Base-by-base conservation (phyloP, 139 green algal species). In the Pseudopediastrum boryanum region DNA sequence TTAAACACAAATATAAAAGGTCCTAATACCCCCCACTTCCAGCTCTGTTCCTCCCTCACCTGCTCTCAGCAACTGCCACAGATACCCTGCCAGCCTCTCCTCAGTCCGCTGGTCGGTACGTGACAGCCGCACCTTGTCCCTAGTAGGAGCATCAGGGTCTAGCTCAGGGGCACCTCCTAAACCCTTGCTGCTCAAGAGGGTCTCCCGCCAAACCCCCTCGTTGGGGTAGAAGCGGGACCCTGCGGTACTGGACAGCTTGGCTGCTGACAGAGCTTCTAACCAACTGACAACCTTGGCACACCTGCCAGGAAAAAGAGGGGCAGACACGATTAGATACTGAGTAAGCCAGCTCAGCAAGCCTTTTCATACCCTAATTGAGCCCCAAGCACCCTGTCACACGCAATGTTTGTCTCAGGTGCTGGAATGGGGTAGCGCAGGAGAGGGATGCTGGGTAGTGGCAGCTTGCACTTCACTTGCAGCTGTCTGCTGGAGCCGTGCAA, bases 121-220 rank as follows among this genome's bases (percentile, higher is more conserved):
- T 43, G 86, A 64, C 64, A 94, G 79, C 74, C 35, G 54, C 48
- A 64, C 35, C 38, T 58, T 80, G 61, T 70, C 61, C 35, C 90
- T 83, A 5, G 71, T 82, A 44, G 90, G 85, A 1, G 90, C 90
- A 74, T 96, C 92, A 1, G 92, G 92, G 78, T 96, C 92, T n/a
- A 96, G 87, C 80, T 95, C 87, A 0, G 78, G 71, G 43, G 88
- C 41, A 41, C 63, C 13, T 36, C 52, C 21, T 51, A 61, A 23
- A 54, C 84, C 51, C 3, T 78, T 75, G 7, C 77, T 62, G 43
- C 50, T 64, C 21, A 77, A 63, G 73, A 72, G 72, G 29, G 91
- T 95, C 73, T 95, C 87, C 2, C 80, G 69, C 89, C 90, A 94
- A 56, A 95, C 74, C 27, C 87, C 91, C 66, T 95, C 91, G n/a